Percentiles rank a stretch among this genome's conserved stretches.
Evolutionary conservation across 2,329 filamentous ascomycete species (phyloP).

Genomic region (Fusarium irregulare): DNA sequence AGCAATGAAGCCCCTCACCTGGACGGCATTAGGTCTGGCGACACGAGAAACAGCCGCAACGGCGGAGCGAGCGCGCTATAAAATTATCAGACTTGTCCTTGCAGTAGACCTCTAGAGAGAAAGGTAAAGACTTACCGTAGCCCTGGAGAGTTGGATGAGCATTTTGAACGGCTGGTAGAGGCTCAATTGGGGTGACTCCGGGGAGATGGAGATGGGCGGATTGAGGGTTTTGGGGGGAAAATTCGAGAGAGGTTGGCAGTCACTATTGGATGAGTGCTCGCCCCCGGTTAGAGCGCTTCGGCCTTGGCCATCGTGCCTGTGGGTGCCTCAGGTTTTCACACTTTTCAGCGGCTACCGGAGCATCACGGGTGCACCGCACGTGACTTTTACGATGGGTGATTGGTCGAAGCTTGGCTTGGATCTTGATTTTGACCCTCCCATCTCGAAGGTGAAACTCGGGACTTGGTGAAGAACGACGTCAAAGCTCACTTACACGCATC

Average conservation of each 20-base stretch:
- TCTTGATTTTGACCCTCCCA: slow-evolving; percentile 6
- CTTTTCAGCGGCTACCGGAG: slow-evolving; percentile 22
- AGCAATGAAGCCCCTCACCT: slow-evolving; percentile 68
- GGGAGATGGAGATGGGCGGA: slow-evolving; percentile 46
- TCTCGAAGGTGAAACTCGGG: background rate
- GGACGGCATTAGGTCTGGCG: slow-evolving; percentile 56
- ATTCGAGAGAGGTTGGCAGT: slow-evolving; percentile 53
- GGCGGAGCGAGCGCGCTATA: slow-evolving; percentile 64
- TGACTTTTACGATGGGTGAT: slow-evolving; percentile 1
- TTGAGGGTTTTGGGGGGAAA: slow-evolving; percentile 53
- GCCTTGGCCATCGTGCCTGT: slow-evolving; percentile 29
- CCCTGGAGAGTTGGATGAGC: slow-evolving; percentile 66
- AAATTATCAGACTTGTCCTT: slow-evolving; percentile 23
- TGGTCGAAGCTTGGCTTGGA: slow-evolving; percentile 5
- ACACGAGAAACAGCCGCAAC: slow-evolving; percentile 61
- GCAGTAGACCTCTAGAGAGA: background rate
- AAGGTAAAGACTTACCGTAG: slow-evolving; percentile 60
- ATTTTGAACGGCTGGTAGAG: slow-evolving; percentile 62
- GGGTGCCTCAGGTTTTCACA: slow-evolving; percentile 31
- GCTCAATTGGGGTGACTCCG: slow-evolving; percentile 59
- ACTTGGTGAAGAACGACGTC: background rate
- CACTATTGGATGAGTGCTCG: slow-evolving; percentile 32
- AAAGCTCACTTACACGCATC: slow-evolving; percentile 17
- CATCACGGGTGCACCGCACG: slow-evolving; percentile 27
- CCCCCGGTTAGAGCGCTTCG: slow-evolving; percentile 45